Evolutionary conservation across 1,139 yeast species (phyloP).

Genomic region (Yamadazyma conglobata): DNA sequence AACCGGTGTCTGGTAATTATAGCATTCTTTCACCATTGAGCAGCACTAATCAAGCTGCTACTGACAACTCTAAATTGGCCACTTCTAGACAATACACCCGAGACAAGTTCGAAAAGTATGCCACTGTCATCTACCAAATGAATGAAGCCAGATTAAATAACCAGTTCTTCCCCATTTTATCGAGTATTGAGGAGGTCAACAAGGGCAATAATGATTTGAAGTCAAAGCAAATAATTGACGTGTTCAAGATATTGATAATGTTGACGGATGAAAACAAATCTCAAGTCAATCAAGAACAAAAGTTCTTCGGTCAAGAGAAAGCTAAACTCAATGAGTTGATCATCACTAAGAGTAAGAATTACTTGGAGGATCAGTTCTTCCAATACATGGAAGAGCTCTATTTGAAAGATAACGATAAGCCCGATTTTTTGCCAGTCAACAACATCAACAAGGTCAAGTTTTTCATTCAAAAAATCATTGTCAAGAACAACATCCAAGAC

Average conservation of each 20-base stretch:
- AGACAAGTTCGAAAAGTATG: slow-evolving; percentile 70
- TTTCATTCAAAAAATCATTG: slow-evolving; percentile 54
- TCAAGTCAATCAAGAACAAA: slow-evolving; percentile 43
- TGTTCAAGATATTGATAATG: slow-evolving; percentile 56
- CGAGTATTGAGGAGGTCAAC: slow-evolving; percentile 52
- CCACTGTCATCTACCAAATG: slow-evolving; percentile 64
- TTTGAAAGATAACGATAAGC: slow-evolving; percentile 54
- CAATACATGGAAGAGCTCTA: slow-evolving; percentile 72
- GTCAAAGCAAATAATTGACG: slow-evolving; percentile 61
- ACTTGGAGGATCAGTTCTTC: slow-evolving; percentile 74
- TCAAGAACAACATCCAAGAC: slow-evolving; percentile 29
- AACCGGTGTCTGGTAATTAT: slow-evolving; percentile 33
- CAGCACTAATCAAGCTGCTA: slow-evolving; percentile 12
- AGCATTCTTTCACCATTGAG: slow-evolving; percentile 34
- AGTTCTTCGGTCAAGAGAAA: slow-evolving; percentile 33
- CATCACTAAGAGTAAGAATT: slow-evolving; percentile 53
- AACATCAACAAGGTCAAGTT: slow-evolving; percentile 68
- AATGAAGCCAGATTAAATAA: slow-evolving; percentile 64
- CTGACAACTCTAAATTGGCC: slow-evolving; percentile 13
- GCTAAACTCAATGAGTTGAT: slow-evolving; percentile 47
- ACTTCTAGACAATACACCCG: slow-evolving; percentile 35
- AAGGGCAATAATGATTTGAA: slow-evolving; percentile 51
- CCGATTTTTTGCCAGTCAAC: slow-evolving; percentile 53
- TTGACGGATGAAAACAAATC: slow-evolving; percentile 36
- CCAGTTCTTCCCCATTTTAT: slow-evolving; percentile 47